Evolutionary conservation across 2,329 filamentous ascomycete genomes (phyloP).

Genomic region (Fusarium austroafricanum): DNA sequence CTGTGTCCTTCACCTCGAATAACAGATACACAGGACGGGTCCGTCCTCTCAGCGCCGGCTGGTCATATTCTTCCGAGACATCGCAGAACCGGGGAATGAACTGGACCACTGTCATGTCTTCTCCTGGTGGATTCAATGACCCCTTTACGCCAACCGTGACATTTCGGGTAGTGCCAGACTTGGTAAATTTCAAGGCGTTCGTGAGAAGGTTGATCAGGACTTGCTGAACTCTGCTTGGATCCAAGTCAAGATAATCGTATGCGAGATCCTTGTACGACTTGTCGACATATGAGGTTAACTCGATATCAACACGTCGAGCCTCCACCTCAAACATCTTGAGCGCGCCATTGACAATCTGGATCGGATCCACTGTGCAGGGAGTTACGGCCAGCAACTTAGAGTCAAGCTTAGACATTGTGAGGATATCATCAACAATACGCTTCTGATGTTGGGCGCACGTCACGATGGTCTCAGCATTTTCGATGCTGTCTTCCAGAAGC

Average conservation of each 20-base stretch:
- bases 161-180: slow-evolving; percentile 67
- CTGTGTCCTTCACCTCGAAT: slow-evolving; percentile 82
- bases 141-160: slow-evolving; percentile 63
- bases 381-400: slow-evolving; percentile 79
- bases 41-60: slow-evolving; percentile 47
- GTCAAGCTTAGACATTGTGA: slow-evolving; percentile 81
- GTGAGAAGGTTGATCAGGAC: slow-evolving; percentile 84
- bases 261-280: slow-evolving; percentile 67
- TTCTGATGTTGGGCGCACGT: slow-evolving; percentile 85
- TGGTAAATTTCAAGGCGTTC: slow-evolving; percentile 86
- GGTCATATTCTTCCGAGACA: slow-evolving; percentile 54
- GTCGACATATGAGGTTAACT: slow-evolving; percentile 72
- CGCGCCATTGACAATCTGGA: slow-evolving; percentile 73
- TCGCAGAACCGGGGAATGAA: slow-evolving; percentile 70
- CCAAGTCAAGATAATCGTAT: slow-evolving; percentile 75
- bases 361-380: slow-evolving; percentile 75
- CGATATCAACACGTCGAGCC: slow-evolving; percentile 74
- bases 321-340: slow-evolving; percentile 85
- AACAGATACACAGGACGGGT: slow-evolving; percentile 71
- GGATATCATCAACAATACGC: slow-evolving; percentile 79
- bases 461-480: slow-evolving; percentile 81
- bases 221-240: slow-evolving; percentile 80
- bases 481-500: slow-evolving; percentile 70
- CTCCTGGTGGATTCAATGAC: slow-evolving; percentile 53
- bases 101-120: slow-evolving; percentile 61